Base-by-base conservation (phyloP, 768 basidiomycete species). In the Suillus variegatus region DNA sequence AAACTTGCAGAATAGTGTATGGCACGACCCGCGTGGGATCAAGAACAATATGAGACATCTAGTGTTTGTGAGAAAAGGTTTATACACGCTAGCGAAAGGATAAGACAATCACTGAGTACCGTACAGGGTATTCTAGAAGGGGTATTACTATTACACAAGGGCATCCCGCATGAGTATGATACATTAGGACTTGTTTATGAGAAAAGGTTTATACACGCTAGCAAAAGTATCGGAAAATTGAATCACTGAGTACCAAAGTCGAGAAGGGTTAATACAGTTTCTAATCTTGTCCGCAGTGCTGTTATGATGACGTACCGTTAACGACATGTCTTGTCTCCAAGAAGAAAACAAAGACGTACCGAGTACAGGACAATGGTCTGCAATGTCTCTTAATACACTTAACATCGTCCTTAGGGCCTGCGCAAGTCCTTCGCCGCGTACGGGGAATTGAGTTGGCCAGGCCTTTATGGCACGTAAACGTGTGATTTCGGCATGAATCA, bases 271-370 rank as follows among this genome's bases (percentile, higher is more conserved):
- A 75, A 35, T 22, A 75, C 51, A 1, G 70, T 69, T 63, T 77
- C 74, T 44, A 76, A 69, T 43, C 68, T 70, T 38, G 62, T 63
- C 22, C 72, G 67, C 18, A 73, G 69, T 41, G 70, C 73, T 75
- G 44, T 54, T 46, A n/a, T 60, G 8, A 38, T 20, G 51, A 8
- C 7, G 2, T 38, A n/a, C 52, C 35, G 49, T 62, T 49, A 38
- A 18, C 12, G 46, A 2, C 58, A 28, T 6, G 6, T 43, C 58
- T 60, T 43, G 16, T 60, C 41, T 38, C 28, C 6, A 28, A 35
- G 1, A 52, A 61, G 32, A 20, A 54, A 4, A n/a, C 20, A 10
- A n/a, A 18, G 41, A 69, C 75, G 35, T 60, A 77, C 76, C 67
- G 22, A 43, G 62, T 7, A 62, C 54, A 7, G 73, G 70, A 60